These are phyloP conservation scores for Hygrocybe coccinea DNA, from an alignment of 768 basidiomycete species.

Conservation along the genomic window DNA sequence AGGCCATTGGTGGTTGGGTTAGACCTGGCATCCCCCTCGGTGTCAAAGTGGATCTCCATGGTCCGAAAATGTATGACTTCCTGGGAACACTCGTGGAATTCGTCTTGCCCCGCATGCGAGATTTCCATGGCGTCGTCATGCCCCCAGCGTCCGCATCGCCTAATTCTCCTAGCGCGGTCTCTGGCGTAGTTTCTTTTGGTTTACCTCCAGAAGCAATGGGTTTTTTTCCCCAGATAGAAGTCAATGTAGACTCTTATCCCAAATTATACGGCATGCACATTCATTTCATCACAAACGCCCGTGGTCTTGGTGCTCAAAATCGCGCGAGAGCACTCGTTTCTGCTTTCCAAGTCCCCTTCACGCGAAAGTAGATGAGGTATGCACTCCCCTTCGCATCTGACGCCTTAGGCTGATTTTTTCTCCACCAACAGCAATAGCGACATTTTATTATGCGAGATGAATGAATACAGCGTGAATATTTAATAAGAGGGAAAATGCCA, in stretches of 20 bases:
- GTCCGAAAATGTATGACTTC: constrained; percentile 94
- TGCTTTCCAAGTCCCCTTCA: constrained; percentile 89
- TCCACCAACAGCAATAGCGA: neutral
- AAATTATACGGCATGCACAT: constrained; percentile 87
- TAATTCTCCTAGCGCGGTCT: constrained; percentile 69
- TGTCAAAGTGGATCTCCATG: constrained; percentile 85
- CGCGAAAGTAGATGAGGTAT: constrained; percentile 33
- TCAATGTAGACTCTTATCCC: constrained; percentile 88
- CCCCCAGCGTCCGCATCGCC: constrained; percentile 68
- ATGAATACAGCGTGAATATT: neutral
- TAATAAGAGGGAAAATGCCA: constrained; percentile 15
- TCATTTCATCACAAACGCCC: constrained; percentile 85
- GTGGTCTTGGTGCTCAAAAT: constrained; percentile 86
- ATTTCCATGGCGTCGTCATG: constrained; percentile 79
- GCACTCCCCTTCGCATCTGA: constrained; percentile 6
- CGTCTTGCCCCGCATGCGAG: constrained; percentile 89
- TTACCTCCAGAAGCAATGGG: constrained; percentile 79
- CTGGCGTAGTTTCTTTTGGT: constrained; percentile 88
- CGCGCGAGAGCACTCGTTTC: constrained; percentile 81
- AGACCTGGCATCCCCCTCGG: constrained; percentile 78
- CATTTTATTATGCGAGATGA: neutral
- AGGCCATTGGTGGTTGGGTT: constrained; percentile 76
- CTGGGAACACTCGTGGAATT: constrained; percentile 84
- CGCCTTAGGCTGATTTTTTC: neutral
- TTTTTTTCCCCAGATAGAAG: constrained; percentile 94